Evolutionary conservation across 805 yeast species (phyloP), one percentile per base, ranked within the genome.

Genomic region (Candida argentea): DNA sequence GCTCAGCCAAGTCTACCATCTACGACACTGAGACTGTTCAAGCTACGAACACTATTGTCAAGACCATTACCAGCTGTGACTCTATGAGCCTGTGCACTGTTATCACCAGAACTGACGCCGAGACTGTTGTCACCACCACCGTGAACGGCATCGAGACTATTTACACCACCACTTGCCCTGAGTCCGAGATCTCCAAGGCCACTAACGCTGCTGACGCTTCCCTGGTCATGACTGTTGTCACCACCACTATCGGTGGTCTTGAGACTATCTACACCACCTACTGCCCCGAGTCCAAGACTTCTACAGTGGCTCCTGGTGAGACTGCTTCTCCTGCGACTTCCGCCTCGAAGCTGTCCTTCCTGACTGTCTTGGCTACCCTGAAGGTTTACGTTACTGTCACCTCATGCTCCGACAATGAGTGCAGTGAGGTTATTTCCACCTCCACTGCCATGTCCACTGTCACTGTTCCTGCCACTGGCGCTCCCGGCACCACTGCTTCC

Each of bases 131-230:
- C 30, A 56, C 62, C 18, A 43, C 63, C 22, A 52, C 57, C 5
- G 48, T 57, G 5, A 52, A 61, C 31, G 67, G 67, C 18, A 32
- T 53, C 14, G 47, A 53, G 40, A 60, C 67, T n/a, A 57, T 57
- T 6, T 29, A 55, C 24, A 55, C 58, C 17, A 49, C 58, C 5
- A 54, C 35, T 5, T 37, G 49, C 11, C 65, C 63, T 11, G 42
- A 36, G 21, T 12, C 27, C 12, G 13, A 28, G 14, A 20, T 35
- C 11, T 5, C 24, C 20, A 26, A 29, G 12, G 13, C 26, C 10
- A 11, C 33, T 14, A 18, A 17, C 12, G 20, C 28, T 8, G 12
- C 27, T 21, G 24, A 23, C 20, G 20, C 28, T 10, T 13, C 15
- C 9, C 16, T 26, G 17, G 14, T n/a, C 24, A 6, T 32, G 25